A percentile compares a stretch with the other conserved stretches of the same genome.
These are phyloP conservation scores for Amphirosellinia nigrospora DNA, from an alignment of 495 filamentous ascomycete genomes.

Conservation along the genomic window DNA sequence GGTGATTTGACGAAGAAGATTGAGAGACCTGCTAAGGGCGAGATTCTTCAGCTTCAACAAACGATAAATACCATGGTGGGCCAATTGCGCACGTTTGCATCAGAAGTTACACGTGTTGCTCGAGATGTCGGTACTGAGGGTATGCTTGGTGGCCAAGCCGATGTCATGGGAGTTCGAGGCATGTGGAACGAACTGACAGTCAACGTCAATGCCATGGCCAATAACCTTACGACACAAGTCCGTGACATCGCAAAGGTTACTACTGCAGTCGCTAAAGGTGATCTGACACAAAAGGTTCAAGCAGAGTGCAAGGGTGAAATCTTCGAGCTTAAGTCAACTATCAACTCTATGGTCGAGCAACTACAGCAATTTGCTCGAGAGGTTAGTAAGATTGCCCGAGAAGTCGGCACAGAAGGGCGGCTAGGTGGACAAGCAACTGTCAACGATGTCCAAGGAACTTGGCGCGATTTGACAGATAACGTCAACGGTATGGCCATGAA, in stretches of 20 bases:
- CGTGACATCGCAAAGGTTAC: slow-evolving; percentile 98
- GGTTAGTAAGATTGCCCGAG: slow-evolving; percentile 96
- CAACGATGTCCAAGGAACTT: slow-evolving; percentile 96
- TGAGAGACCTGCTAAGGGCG: slow-evolving; percentile 88
- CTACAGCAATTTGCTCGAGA: slow-evolving; percentile 95
- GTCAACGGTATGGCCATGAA: slow-evolving; percentile 99
- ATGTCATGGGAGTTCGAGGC: slow-evolving; percentile 83
- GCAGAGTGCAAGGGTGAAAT: slow-evolving; percentile 98
- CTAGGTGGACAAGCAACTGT: slow-evolving; percentile 96
- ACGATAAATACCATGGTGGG: slow-evolving; percentile 99
- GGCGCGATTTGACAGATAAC: slow-evolving; percentile 96
- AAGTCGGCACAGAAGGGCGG: slow-evolving; percentile 95
- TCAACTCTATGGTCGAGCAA: slow-evolving; percentile 99
- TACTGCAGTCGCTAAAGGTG: slow-evolving; percentile 95
- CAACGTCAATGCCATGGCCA: slow-evolving; percentile 98
- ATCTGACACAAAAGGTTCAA: slow-evolving; percentile 95
- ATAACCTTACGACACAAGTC: slow-evolving; percentile 96
- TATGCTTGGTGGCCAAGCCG: slow-evolving; percentile 94
- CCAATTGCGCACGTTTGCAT: slow-evolving; percentile 94
- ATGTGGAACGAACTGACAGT: slow-evolving; percentile 97
- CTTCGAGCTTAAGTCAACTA: slow-evolving; percentile 91
- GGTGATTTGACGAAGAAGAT: slow-evolving; percentile 97
- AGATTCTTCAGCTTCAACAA: slow-evolving; percentile 94
- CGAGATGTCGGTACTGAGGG: slow-evolving; percentile 97
- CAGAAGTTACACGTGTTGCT: slow-evolving; percentile 94